Percentiles rank a stretch among this genome's conserved stretches.
Conservation (phyloP, 345 rosid species). For the Euphorbia pulcherrima region DNA sequence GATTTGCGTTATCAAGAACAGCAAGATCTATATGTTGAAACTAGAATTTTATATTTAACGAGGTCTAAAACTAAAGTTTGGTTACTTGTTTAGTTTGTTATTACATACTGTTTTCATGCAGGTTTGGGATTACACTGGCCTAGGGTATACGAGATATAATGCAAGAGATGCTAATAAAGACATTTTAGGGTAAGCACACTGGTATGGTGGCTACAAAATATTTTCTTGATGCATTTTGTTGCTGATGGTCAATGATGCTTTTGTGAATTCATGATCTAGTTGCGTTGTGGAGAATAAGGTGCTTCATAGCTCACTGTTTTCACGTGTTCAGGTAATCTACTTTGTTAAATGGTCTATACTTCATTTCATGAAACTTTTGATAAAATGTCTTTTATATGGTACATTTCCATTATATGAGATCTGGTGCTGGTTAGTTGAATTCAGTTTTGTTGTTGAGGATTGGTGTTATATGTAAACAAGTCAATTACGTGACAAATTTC, state of each 20-base stretch:
- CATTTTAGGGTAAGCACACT: constrained; percentile 59
- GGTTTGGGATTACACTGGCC: constrained; percentile 98
- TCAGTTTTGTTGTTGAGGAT: neutral
- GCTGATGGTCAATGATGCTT: constrained; percentile 9
- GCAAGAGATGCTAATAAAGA: constrained; percentile 76
- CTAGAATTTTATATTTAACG: neutral
- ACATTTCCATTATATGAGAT: neutral
- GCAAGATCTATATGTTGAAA: constrained; percentile 4
- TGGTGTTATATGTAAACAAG: neutral
- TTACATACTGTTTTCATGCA: constrained; percentile 22
- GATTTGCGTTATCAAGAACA: neutral
- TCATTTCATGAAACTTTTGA: neutral
- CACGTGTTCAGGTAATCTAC: constrained; percentile 61
- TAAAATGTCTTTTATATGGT: neutral
- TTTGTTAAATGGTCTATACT: neutral
- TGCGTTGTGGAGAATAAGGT: constrained; percentile 96
- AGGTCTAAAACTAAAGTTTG: neutral
- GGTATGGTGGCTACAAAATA: neutral
- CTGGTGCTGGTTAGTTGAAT: neutral
- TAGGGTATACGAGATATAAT: constrained; percentile 74
- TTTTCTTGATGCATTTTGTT: constrained; percentile 4
- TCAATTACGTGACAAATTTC: neutral
- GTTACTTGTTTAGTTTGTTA: constrained; percentile 6
- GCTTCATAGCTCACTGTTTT: constrained; percentile 71
- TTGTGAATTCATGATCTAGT: constrained; percentile 42